These are phyloP conservation scores for Melaleuca alternifolia DNA, from an alignment of 345 rosid genomes.

Conservation along the genomic window DNA sequence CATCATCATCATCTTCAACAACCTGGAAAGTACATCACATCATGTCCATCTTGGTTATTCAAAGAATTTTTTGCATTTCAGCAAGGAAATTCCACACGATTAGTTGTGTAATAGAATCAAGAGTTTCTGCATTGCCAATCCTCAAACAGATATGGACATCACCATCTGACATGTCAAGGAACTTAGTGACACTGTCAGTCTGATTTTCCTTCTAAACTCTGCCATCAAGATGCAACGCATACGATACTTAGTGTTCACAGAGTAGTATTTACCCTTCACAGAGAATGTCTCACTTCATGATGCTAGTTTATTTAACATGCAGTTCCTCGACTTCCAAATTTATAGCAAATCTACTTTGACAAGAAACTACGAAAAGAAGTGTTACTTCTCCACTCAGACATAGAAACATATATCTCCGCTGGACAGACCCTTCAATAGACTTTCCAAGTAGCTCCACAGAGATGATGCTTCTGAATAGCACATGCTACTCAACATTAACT, in stretches of 20 bases:
- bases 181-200: background rate
- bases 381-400: background rate
- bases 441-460: background rate
- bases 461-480: background rate
- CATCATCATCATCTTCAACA: constrained; percentile 15
- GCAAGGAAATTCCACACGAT: background rate
- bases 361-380: background rate
- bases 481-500: background rate
- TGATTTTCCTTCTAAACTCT: background rate
- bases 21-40: constrained; percentile 21
- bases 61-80: background rate
- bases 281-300: background rate
- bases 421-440: background rate
- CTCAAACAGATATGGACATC: background rate
- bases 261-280: background rate
- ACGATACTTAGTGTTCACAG: background rate
- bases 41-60: background rate
- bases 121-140: background rate
- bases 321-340: background rate
- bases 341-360: background rate
- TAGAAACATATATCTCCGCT: background rate
- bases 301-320: background rate
- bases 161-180: background rate
- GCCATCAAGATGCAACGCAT: background rate
- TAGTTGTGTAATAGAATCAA: background rate